Evolutionary conservation across 106 monocot species (phyloP), one percentile per base, ranked within the genome.

Genomic region (Platanthera guangdongensis): DNA sequence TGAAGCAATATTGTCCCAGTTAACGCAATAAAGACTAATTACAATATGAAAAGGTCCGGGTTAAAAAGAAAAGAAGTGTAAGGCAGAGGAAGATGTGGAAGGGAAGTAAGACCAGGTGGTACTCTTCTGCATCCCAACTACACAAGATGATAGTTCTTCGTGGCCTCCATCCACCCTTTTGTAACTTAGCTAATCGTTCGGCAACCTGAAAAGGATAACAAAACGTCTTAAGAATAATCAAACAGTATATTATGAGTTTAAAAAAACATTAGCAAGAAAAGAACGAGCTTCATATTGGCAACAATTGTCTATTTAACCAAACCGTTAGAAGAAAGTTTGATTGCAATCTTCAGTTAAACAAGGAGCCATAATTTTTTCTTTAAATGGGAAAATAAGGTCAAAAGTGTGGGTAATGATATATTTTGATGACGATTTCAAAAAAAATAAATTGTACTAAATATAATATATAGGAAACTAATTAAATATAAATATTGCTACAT

Each of bases 91-190:
- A 78, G 77, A 68, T 9, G 70, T 64, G 67, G 6, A 60, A 51
- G 48, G 79, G 78, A 82, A 76, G 71, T 76, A 74, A 72, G 78
- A 89, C 89, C 86, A 89, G 71, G 30, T 85, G 86, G 80, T 86
- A 84, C 75, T 89, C 89, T 84, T 89, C 89, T 3, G 89, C 89
- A 82, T 89, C 89, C 89, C 89, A 89, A 59, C 80, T 89, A 72
- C 89, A 89, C 21, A 89, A 84, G 63, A 89, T 50, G 60, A 89
- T 86, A 51, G 89, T 86, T 70, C 89, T 75, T 15, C 89, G 76
- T 73, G 86, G 89, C 65, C 76, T 82, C 89, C 89, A 89, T 78
- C 89, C 89, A 47, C 55, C 77, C 71, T 86, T 89, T 86, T 82
- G 86, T 51, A 89, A 47, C 72, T 75, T 86, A 15, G 52, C 50